Percentiles rank a stretch among this genome's conserved stretches.
These are phyloP conservation scores for Cladosporium sp. DNA, from an alignment of 2,329 filamentous ascomycete species.

Conservation along the genomic window DNA sequence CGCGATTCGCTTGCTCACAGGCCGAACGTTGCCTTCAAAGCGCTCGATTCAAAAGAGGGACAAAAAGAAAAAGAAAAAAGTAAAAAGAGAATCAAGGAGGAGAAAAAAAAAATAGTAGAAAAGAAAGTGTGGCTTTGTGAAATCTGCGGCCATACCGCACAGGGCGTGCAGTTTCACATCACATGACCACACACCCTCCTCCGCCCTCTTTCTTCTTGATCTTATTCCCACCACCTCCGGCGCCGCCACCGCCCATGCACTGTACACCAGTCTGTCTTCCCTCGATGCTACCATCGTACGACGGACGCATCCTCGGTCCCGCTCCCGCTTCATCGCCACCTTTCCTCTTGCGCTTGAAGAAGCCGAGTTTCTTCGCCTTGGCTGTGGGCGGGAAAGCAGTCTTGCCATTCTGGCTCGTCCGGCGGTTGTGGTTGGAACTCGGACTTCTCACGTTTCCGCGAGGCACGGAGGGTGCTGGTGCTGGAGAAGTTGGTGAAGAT, in stretches of 20 bases:
- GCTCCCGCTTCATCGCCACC: neutral
- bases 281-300: neutral
- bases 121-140: neutral
- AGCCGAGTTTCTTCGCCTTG: slow-evolving; percentile 26
- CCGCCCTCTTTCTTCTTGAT: slow-evolving; percentile 1
- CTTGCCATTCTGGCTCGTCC: slow-evolving; percentile 8
- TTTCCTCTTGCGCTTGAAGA: slow-evolving; percentile 19
- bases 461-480: neutral
- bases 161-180: neutral
- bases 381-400: slow-evolving; percentile 21
- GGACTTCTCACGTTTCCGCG: neutral
- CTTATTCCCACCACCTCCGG: no score
- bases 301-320: neutral
- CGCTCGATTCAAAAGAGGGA: no score
- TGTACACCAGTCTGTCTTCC: neutral
- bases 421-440: neutral
- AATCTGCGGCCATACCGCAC: neutral
- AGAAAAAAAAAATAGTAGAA: neutral
- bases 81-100: neutral
- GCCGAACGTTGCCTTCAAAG: no score
- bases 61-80: neutral
- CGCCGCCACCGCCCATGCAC: slow-evolving; percentile 5
- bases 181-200: slow-evolving; percentile 4
- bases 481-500: neutral
- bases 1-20: no score